These are phyloP conservation scores for Neoascochyta sp. DNA, from an alignment of 2,329 filamentous ascomycete genomes.

Conservation along the genomic window DNA sequence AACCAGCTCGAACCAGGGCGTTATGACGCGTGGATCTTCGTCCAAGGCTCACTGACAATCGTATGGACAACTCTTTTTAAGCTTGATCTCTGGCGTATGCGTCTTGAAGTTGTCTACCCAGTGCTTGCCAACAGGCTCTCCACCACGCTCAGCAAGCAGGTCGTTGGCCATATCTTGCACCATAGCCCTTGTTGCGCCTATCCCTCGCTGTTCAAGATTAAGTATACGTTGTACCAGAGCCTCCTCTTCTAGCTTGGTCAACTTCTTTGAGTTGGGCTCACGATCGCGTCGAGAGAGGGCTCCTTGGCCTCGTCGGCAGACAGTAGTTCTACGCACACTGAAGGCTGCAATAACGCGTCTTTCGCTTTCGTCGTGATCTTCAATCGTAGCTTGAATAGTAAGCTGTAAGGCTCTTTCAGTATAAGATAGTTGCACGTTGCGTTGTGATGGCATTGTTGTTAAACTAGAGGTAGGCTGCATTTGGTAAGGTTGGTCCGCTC, in stretches of 20 bases:
- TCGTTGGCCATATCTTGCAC: conserved; percentile 6
- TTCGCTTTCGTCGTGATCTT: too few species aligned
- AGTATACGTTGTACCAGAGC: conserved; percentile 3
- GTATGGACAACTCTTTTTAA: conserved; percentile 5
- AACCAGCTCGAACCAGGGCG: not conserved
- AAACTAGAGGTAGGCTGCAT: too few species aligned
- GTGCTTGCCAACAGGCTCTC: conserved; percentile 1
- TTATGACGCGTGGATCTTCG: not conserved
- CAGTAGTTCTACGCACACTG: conserved; percentile 1
- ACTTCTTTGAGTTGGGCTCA: conserved; percentile 4
- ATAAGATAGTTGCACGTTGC: too few species aligned
- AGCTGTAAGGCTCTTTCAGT: too few species aligned
- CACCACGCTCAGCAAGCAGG: conserved; percentile 2
- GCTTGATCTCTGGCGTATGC: conserved; percentile 8
- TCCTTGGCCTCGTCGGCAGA: not conserved
- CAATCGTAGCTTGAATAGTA: too few species aligned
- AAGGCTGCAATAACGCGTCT: too few species aligned
- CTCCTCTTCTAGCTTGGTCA: conserved; percentile 5
- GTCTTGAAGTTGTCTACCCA: conserved; percentile 3
- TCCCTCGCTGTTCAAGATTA: conserved; percentile 4
- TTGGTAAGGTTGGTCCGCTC: too few species aligned
- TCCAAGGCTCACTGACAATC: conserved; percentile 1
- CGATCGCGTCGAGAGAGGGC: conserved; percentile 1
- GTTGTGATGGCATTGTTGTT: too few species aligned
- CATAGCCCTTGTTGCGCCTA: conserved; percentile 1